Base-by-base conservation (phyloP, 1,284 basidiomycete genomes). In the Anthracocystis walkeri region DNA sequence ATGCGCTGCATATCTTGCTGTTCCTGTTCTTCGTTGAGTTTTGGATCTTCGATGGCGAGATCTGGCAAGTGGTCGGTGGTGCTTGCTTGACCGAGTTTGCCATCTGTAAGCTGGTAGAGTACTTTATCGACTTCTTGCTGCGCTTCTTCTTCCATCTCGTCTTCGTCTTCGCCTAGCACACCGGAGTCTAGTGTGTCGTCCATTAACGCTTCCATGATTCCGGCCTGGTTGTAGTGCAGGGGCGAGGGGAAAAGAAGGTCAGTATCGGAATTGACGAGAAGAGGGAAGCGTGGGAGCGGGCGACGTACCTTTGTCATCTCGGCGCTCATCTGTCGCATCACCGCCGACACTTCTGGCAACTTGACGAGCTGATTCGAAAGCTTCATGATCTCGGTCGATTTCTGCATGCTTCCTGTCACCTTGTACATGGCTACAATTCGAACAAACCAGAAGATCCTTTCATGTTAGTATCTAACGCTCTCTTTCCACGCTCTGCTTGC, bases 361-460 rank as follows among this genome's bases (percentile, higher is more conserved):
- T 91, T 95, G 81, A 99, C 88, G 49, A 99, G 89, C 51, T 91
- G 88, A 86, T 97, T 99, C 4, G 95, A 96, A 35, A 95, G 89
- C 87, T 93, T 99, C 96, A 99, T 99, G 74, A 99, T 98, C 86
- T 99, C 96, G 1, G 96, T 95, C 11, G 94, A 96, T 86, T 95
- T 98, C 87, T 97, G 95, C 78, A 99, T 88, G 23, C 94, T 91
- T 8, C 97, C 97, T 3, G 97, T 98, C 44, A 99, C 94, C 87
- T 99, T 99, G 80, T 92, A 88, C 92, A 98, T 94, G 0, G 97
- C 97, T 98, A 27, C 23, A 12, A 4, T 16, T 4, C 23, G 20
- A 38, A 0, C 4, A 51, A 1, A n/a, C 21, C n/a, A 3, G 10
- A 11, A 14, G 16, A 14, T 2, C 11, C 12, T 16, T 14, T 38